phyloP scores from a whole-genome alignment of 768 basidiomycete species.

The Macrolepiota dolichaula region DNA sequence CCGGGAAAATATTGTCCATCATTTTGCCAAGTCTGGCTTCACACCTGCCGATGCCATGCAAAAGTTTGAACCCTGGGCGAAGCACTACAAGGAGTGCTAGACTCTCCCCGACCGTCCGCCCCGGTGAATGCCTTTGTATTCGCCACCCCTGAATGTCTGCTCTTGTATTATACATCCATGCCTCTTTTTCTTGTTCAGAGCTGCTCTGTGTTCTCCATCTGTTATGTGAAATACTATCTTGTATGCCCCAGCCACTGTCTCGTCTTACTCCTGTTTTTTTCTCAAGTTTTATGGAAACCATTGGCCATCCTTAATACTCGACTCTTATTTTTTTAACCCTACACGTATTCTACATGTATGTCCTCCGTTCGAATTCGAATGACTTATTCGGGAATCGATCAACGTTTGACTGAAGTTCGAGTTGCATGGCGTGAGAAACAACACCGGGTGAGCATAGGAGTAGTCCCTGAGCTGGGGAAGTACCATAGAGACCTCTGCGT shows the following conservation, averaged over 20 bases:
- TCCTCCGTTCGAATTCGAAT: background rate
- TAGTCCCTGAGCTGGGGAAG: background rate
- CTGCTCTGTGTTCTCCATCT: background rate
- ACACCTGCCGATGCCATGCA: conserved; percentile 24
- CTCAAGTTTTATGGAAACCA: background rate
- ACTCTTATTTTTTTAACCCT: background rate
- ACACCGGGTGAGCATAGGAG: background rate
- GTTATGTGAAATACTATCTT: background rate
- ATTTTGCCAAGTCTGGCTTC: conserved; percentile 40
- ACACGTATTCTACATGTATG: background rate
- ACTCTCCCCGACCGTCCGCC: background rate
- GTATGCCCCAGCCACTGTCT: background rate
- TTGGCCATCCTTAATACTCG: background rate
- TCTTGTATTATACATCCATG: background rate
- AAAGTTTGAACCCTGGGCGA: conserved; percentile 22
- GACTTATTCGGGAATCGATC: too few species aligned
- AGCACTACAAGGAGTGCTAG: conserved; percentile 15
- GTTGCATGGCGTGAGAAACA: background rate
- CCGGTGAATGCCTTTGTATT: background rate
- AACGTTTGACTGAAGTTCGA: too few species aligned
- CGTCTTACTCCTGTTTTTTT: background rate
- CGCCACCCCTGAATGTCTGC: background rate
- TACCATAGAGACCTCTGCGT: background rate
- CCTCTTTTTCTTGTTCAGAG: background rate
- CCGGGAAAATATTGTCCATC: conserved; percentile 31